A percentile compares a stretch with the other conserved stretches of the same genome.
phyloP scores from a whole-genome alignment of 2,329 filamentous ascomycete genomes.

The Diplodia scrobiculata region DNA sequence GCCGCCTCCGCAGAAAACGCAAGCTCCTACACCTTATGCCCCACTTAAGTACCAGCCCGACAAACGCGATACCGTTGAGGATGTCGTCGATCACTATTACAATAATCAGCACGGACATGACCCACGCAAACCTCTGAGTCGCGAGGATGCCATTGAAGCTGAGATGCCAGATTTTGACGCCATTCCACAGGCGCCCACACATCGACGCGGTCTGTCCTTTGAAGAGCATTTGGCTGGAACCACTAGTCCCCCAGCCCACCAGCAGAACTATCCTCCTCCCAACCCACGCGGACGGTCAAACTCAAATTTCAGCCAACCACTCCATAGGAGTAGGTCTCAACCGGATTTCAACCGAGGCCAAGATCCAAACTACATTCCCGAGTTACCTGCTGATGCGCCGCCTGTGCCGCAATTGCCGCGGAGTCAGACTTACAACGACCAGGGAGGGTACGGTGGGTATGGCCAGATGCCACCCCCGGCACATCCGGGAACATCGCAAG shows the following conservation, averaged over 20 bases:
- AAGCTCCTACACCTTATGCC: conserved; percentile 11
- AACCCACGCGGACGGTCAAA: conserved; percentile 18
- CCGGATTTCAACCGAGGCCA: conserved; percentile 57
- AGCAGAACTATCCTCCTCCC: conserved; percentile 17
- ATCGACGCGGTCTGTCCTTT: conserved; percentile 32
- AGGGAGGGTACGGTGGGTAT: conserved; percentile 36
- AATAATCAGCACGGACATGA: conserved; percentile 32
- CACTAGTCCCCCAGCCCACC: conserved; percentile 29
- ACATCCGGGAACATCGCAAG: conserved; percentile 9
- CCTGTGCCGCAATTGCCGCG: conserved; percentile 53
- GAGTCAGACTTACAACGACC: conserved; percentile 43
- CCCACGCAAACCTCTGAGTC: conserved; percentile 33
- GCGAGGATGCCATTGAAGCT: conserved; percentile 52
- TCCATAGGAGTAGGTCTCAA: conserved; percentile 67
- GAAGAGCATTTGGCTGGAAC: conserved; percentile 33
- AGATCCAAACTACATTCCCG: conserved; percentile 58
- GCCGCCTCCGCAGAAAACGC: background rate
- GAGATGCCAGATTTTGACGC: conserved; percentile 67
- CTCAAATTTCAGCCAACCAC: conserved; percentile 36
- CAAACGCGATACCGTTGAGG: conserved; percentile 48
- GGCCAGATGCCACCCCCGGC: conserved; percentile 32
- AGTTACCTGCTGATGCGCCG: conserved; percentile 67
- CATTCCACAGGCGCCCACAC: conserved; percentile 29
- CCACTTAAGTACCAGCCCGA: conserved; percentile 33
- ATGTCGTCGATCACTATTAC: conserved; percentile 54